Base-by-base conservation (phyloP, 768 basidiomycete species). In the Crucibulum laeve region DNA sequence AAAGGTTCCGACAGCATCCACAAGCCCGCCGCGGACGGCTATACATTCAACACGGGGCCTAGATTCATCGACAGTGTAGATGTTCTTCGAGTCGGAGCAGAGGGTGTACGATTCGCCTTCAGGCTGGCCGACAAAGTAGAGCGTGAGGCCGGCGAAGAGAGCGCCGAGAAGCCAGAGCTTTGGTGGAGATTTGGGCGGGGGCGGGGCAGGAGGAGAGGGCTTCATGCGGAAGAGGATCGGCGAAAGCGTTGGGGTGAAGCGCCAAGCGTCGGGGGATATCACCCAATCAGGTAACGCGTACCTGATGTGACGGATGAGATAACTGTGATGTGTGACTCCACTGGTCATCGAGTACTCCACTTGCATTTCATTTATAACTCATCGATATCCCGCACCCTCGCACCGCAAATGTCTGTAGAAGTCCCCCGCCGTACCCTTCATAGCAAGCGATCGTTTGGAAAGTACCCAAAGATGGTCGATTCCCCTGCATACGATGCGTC, bases 401-500 rank as follows among this genome's bases (percentile, higher is more conserved):
- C 37, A 17, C 22, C 45, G 40, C 50, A 49, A 30, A 58, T 60
- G 58, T 60, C 59, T 30, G 50, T 58, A 21, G 58, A 58, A 39
- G 44, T 38, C 21, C 54, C 58, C 18, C 59, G 71, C 45, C 66
- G 71, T 51, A 68, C 68, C 15, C 60, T 78, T 5, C 74, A 75
- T 57, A 65, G 63, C 49, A 89, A 87, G 53, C 74, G 82, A 26
- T 84, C 85, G 1, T 82, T 86, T 68, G 82, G 79, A 53, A 86
- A 79, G 56, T 75, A 82, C 54, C 77, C 82, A 7, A 76, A 70
- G 48, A 65, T 65, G 21, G 57, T 78, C 13, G 82, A 87, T 43
- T 87, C 85, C 1, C 85, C 85, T 14, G 84, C 85, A 3, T 87
- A 87, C 65, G 84, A 87, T 62, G 85, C 85, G 72, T 80, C 54